phyloP scores from a whole-genome alignment of 1,139 yeast species.

The Pneumocystis murina region DNA sequence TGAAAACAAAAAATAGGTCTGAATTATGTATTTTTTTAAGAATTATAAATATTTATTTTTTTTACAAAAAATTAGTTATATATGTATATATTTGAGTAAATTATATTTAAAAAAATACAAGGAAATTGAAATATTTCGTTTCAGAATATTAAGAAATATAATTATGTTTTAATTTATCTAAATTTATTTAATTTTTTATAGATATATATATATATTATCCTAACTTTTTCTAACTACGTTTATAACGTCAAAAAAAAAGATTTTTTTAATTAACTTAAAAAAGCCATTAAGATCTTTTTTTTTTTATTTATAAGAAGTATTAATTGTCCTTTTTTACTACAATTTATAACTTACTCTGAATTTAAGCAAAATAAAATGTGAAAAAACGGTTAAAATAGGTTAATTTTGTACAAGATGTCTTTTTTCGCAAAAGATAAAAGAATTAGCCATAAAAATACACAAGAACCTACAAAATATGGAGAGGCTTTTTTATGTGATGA shows the following conservation, averaged over 20 bases:
- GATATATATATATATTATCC: too few relatives aligned
- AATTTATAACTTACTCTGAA: neutral
- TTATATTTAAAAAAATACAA: too few relatives aligned
- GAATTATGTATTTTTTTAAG: too few relatives aligned
- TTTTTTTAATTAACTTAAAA: neutral
- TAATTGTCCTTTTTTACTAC: neutral
- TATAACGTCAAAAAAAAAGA: neutral
- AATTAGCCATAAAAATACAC: neutral
- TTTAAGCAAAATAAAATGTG: neutral
- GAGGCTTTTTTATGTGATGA: neutral
- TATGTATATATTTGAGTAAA: too few relatives aligned
- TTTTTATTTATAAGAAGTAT: neutral
- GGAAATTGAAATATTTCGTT: too few relatives aligned
- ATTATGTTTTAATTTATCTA: too few relatives aligned
- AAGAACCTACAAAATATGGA: neutral
- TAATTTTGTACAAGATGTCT: neutral
- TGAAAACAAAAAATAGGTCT: too few relatives aligned
- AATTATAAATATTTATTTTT: too few relatives aligned
- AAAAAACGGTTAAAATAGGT: neutral
- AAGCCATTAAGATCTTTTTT: neutral
- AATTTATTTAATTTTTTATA: too few relatives aligned
- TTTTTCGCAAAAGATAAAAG: neutral
- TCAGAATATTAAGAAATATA: too few relatives aligned
- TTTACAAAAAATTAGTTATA: too few relatives aligned
- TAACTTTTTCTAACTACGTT: too few relatives aligned